A percentile compares a stretch with the other conserved stretches of the same genome.
These are phyloP conservation scores for Nakazawaea ishiwadae DNA, from an alignment of 805 yeast species.

Conservation along the genomic window DNA sequence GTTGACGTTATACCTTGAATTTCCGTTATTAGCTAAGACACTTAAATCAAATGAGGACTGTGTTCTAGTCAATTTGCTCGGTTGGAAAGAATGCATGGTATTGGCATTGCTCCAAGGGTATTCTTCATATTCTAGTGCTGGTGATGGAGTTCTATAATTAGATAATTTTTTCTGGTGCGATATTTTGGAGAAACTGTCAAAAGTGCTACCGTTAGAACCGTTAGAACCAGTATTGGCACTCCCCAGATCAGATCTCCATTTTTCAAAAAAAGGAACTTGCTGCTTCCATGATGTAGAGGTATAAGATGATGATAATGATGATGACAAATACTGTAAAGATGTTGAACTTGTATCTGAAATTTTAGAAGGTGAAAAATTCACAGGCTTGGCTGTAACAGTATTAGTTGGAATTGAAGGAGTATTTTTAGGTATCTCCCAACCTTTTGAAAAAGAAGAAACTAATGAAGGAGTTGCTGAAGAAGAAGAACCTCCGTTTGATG, in stretches of 20 bases:
- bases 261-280: constrained; percentile 38
- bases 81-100: constrained; percentile 1
- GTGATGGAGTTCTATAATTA: constrained; percentile 14
- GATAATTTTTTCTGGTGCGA: constrained; percentile 6
- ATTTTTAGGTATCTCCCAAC: constrained; percentile 40
- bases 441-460: constrained; percentile 19
- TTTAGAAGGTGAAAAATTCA: constrained; percentile 11
- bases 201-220: constrained; percentile 14
- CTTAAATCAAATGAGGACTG: constrained; percentile 10
- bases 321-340: constrained; percentile 29
- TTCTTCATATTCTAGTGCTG: constrained; percentile 2
- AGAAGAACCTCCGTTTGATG: constrained; percentile 3
- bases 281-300: constrained; percentile 37
- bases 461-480: constrained; percentile 15
- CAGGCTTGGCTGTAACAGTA: constrained; percentile 5
- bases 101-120: constrained; percentile 1
- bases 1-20: constrained; percentile 1
- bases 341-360: constrained; percentile 25
- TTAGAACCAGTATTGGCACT: too few relatives aligned
- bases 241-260: constrained; percentile 41
- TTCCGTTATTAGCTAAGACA: background rate
- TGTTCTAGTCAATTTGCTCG: background rate
- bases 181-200: constrained; percentile 26
- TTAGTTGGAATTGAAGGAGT: constrained; percentile 19
- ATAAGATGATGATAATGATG: constrained; percentile 34